Base-by-base conservation (phyloP, 176 grass and related monocot species). In the Paspalum vaginatum region DNA sequence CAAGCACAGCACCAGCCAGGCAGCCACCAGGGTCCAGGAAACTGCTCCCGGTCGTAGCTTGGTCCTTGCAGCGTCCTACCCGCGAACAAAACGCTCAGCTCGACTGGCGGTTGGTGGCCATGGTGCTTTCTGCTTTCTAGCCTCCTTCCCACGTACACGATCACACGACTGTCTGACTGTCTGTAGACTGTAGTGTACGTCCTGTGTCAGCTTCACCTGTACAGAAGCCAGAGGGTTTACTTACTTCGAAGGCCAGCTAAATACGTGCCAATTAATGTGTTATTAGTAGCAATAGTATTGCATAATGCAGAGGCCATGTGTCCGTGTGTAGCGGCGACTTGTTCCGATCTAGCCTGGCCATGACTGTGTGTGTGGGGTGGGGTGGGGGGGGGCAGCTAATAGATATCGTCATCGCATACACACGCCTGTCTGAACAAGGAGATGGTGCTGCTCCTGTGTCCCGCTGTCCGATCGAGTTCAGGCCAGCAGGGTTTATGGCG, bases 71-170 rank as follows among this genome's bases (percentile, higher is more conserved):
- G 69, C 16, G 17, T 64, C 46, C n/a, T 44, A 57, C 42, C 50
- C 24, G 12, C 53, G 44, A 37, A 61, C 27, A 46, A 61, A 44
- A 27, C 15, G 65, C 41, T 26, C 5, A 62, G 32, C 32, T 58
- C 55, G 11, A 6, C 53, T 10, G 52, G 70, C 44, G 56, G 58
- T 46, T 37, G 81, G 52, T 71, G 68, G 46, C 46, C 68, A 48
- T 51, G 46, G 65, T 46, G 5, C 43, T 15, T 27, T 12, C 1
- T 8, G 11, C 12, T 8, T 4, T n/a, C 42, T 47, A n/a, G n/a
- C n/a, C 32, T 32, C 32, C 32, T 1, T 32, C 32, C 32, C 32
- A n/a, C n/a, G n/a, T n/a, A n/a, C n/a, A n/a, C n/a, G n/a, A n/a
- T n/a, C n/a, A n/a, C n/a, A n/a, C n/a, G n/a, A n/a, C n/a, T n/a